These are phyloP conservation scores for Coix lacrymajobi DNA, from an alignment of 176 grass and related monocot genomes.

Conservation along the genomic window DNA sequence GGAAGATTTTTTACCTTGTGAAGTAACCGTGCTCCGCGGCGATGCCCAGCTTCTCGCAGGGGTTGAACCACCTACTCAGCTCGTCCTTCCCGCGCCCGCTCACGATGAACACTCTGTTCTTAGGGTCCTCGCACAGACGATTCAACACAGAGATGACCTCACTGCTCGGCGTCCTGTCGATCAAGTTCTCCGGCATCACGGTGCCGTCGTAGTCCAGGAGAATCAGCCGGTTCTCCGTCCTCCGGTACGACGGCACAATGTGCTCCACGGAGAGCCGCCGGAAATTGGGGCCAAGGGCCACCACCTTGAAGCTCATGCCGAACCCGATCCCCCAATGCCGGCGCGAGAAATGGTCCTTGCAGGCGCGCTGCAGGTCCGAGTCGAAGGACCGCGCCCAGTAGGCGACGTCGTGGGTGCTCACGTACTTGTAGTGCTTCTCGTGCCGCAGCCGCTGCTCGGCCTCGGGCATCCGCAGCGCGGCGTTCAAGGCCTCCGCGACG, in stretches of 20 bases:
- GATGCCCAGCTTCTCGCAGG: constrained; percentile 84
- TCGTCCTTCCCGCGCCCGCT: constrained; percentile 76
- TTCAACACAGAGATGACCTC: constrained; percentile 77
- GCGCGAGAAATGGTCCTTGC: constrained; percentile 79
- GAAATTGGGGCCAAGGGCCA: constrained; percentile 77
- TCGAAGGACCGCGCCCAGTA: constrained; percentile 86
- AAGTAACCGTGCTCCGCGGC: constrained; percentile 94
- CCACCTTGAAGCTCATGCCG: constrained; percentile 87
- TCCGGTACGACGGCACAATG: constrained; percentile 55
- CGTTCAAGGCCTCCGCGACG: constrained; percentile 75
- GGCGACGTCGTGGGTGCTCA: constrained; percentile 80
- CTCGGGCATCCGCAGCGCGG: constrained; percentile 55
- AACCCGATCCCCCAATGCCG: constrained; percentile 90
- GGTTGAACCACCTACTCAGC: constrained; percentile 64
- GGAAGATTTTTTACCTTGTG: constrained; percentile 60
- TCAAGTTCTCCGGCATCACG: constrained; percentile 58
- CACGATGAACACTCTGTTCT: constrained; percentile 90
- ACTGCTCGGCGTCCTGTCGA: constrained; percentile 56
- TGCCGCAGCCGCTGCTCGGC: constrained; percentile 80
- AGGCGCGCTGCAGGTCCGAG: constrained; percentile 81
- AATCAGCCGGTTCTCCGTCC: constrained; percentile 46
- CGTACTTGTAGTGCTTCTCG: constrained; percentile 95
- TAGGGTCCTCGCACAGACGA: constrained; percentile 61
- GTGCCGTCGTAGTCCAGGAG: constrained; percentile 96
- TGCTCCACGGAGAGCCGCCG: constrained; percentile 71